phyloP scores from a whole-genome alignment of 495 filamentous ascomycete genomes.

The Penicillium antarcticum region DNA sequence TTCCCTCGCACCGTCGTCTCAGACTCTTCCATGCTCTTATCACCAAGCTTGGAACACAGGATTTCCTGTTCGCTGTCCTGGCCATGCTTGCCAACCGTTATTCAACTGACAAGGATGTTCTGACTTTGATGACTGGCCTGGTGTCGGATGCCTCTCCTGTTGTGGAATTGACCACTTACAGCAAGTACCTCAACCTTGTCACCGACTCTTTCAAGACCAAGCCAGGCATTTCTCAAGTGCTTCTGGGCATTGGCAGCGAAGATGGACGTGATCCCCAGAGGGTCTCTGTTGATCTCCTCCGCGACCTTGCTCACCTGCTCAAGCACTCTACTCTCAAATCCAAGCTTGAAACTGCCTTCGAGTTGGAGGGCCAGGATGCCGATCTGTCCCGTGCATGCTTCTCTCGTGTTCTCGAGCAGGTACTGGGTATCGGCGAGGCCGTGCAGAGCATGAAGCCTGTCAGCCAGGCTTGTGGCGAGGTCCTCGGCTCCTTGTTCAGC shows the following conservation, averaged over 20 bases:
- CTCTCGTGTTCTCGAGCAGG: slow-evolving; percentile 65
- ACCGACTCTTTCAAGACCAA: slow-evolving; percentile 70
- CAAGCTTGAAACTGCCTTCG: slow-evolving; percentile 38
- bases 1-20: slow-evolving; percentile 78
- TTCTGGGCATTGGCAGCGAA: slow-evolving; percentile 65
- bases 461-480: slow-evolving; percentile 60
- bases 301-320: slow-evolving; percentile 39
- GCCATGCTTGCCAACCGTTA: slow-evolving; percentile 48
- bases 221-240: slow-evolving; percentile 60
- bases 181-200: slow-evolving; percentile 69
- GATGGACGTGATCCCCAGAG: slow-evolving; percentile 56
- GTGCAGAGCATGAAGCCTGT: slow-evolving; percentile 59
- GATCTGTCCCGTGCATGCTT: slow-evolving; percentile 63
- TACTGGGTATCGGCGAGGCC: slow-evolving; percentile 58
- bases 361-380: slow-evolving; percentile 43
- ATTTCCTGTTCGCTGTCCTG: slow-evolving; percentile 58
- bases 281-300: slow-evolving; percentile 60
- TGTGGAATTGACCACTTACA: slow-evolving; percentile 63
- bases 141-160: slow-evolving; percentile 55
- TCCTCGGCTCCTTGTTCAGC: slow-evolving; percentile 69
- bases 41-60: slow-evolving; percentile 74
- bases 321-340: slow-evolving; percentile 44
- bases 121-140: slow-evolving; percentile 41
- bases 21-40: slow-evolving; percentile 75
- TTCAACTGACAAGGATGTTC: slow-evolving; percentile 40